Base-by-base conservation (phyloP, 2,329 filamentous ascomycete species). In the Drechmeria coniospora region DNA sequence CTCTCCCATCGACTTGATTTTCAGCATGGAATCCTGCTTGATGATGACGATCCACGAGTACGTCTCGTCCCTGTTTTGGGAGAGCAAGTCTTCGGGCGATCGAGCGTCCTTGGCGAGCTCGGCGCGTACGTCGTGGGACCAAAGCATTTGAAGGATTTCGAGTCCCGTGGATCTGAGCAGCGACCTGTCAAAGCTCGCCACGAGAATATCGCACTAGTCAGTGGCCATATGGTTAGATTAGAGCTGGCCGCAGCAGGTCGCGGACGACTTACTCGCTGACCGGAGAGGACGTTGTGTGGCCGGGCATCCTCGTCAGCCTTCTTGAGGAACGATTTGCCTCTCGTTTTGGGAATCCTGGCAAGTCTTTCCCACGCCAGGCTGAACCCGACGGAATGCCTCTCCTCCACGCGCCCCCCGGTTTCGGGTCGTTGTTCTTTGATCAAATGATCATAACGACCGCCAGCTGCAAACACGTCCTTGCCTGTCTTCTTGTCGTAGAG, bases 1-100 rank as follows among this genome's bases (percentile, higher is more conserved):
- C 33, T 75, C 73, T 18, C 73, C 68, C 44, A 86, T 69, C 9
- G 71, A 82, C 46, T 79, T 81, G 37, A 93, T 68, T 53, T 92
- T 92, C 26, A 92, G 63, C 54, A 59, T 74, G 42, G 53, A 74
- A 53, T 70, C 80, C 34, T 73, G 77, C 48, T 93, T 92, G 43
- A 93, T 75, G 35, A 92, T 79, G 21, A 94, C 71, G 33, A 93
- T 73, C 82, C 86, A 95, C 15, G 70, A 78, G 49, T 92, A 80
- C 16, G 65, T 65, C 39, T 83, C 78, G 31, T 84, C 79, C 10
- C 78, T 67, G 44, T 92, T 79, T 43, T 75, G 75, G 16, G 74
- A 70, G 10, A 82, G 61, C 8, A 93, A 60, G 35, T 90, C 81
- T 58, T 93, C 83, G 0, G 79, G 67, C 0, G 79, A 83, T 12